These are phyloP conservation scores for Pichia sp. DNA, from an alignment of 1,139 yeast species.

Conservation along the genomic window DNA sequence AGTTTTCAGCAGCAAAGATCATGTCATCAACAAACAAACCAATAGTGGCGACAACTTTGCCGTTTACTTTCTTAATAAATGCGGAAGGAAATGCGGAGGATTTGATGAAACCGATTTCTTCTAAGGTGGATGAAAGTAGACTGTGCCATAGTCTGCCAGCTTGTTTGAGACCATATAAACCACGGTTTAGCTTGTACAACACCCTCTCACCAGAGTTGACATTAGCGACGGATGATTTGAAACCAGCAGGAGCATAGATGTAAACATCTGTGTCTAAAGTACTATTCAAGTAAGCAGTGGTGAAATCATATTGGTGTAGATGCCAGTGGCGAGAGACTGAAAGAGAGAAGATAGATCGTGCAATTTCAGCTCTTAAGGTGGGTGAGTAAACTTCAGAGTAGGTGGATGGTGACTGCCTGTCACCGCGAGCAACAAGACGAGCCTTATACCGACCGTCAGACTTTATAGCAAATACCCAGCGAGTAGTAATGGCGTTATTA, in stretches of 20 bases:
- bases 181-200: neutral
- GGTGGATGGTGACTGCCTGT: neutral
- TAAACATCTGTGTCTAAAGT: neutral
- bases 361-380: too few species aligned
- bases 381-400: slow-evolving; percentile 3
- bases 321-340: too few species aligned
- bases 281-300: neutral
- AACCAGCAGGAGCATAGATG: neutral
- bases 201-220: neutral
- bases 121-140: neutral
- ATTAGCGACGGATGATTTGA: too few species aligned
- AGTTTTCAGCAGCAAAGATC: neutral
- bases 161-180: neutral
- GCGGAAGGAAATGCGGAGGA: slow-evolving; percentile 2
- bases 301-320: too few species aligned
- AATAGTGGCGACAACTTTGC: neutral
- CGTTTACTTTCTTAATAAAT: neutral
- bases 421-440: slow-evolving; percentile 8
- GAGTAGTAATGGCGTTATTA: neutral
- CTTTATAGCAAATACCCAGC: slow-evolving; percentile 6
- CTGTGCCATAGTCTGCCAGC: neutral
- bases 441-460: slow-evolving; percentile 4
- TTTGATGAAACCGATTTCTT: neutral
- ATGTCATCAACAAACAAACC: neutral
- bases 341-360: too few species aligned